Evolutionary conservation across 2,329 filamentous ascomycete species (phyloP).

Genomic region (Pyrenophora tritici-repentis): DNA sequence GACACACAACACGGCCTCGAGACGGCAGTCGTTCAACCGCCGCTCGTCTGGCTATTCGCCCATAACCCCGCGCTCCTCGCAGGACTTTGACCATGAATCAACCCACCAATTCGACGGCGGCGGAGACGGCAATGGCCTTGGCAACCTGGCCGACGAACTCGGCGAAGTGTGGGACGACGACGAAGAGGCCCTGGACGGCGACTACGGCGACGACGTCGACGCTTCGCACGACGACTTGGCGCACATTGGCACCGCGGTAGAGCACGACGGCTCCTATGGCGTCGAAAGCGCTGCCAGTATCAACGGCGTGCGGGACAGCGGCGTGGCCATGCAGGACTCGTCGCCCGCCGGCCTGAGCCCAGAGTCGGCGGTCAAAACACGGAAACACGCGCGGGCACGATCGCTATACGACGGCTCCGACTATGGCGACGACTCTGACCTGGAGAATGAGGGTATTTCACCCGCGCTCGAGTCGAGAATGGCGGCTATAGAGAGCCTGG

Average conservation of each 20-base stretch:
- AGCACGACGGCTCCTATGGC: constrained; percentile 42
- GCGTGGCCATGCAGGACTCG: constrained; percentile 51
- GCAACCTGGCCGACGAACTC: constrained; percentile 80
- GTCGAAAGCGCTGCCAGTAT: constrained; percentile 18
- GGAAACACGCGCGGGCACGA: constrained; percentile 50
- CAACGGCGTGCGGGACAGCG: constrained; percentile 52
- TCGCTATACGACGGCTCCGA: constrained; percentile 73
- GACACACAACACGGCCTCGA: constrained; percentile 44
- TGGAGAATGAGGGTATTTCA: constrained; percentile 70
- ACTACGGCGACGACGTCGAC: constrained; percentile 44
- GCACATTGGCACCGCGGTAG: constrained; percentile 40
- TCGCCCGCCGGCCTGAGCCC: constrained; percentile 48
- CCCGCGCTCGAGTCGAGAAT: constrained; percentile 70
- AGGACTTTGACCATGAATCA: constrained; percentile 48
- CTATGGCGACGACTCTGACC: constrained; percentile 73
- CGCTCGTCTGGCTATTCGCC: constrained; percentile 54
- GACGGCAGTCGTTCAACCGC: constrained; percentile 47
- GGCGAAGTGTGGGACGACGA: constrained; percentile 73
- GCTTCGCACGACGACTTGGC: constrained; percentile 27
- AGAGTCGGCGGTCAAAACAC: constrained; percentile 36
- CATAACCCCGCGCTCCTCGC: constrained; percentile 49
- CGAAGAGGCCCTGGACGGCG: constrained; percentile 59
- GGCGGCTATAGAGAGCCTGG: constrained; percentile 72
- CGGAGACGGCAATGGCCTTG: constrained; percentile 62
- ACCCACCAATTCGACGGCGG: constrained; percentile 46